Evolutionary conservation across 305 asterid genomes (phyloP).

Genomic region (Lippia alba): DNA sequence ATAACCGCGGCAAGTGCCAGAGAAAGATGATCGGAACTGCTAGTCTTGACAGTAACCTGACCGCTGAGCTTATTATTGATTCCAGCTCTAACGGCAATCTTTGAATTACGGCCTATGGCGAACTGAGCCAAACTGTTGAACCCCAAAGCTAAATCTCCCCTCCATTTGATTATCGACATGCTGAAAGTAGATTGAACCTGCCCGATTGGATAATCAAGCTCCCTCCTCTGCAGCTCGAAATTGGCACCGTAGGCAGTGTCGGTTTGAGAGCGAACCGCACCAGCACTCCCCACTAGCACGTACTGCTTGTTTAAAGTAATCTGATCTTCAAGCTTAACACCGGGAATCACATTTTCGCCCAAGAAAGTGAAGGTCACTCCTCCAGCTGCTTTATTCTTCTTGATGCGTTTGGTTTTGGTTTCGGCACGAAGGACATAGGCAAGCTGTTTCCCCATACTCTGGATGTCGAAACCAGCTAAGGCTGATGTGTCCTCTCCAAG

Average conservation of each 20-base stretch:
- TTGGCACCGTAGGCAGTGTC: conserved; percentile 92
- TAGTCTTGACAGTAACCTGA: conserved; percentile 83
- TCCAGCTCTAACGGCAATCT: conserved; percentile 91
- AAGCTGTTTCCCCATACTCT: conserved; percentile 88
- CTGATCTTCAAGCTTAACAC: conserved; percentile 80
- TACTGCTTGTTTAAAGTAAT: conserved; percentile 71
- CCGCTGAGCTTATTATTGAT: conserved; percentile 92
- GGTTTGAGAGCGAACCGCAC: conserved; percentile 68
- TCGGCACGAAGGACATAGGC: conserved; percentile 85
- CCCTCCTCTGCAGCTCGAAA: conserved; percentile 82
- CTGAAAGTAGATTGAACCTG: conserved; percentile 88
- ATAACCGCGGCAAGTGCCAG: conserved; percentile 79
- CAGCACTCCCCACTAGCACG: conserved; percentile 78
- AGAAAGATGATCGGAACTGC: conserved; percentile 88
- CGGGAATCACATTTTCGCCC: conserved; percentile 85
- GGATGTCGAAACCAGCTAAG: conserved; percentile 92
- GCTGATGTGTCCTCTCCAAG: conserved; percentile 73
- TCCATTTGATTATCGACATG: conserved; percentile 82
- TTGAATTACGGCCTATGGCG: conserved; percentile 70
- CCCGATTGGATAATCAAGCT: conserved; percentile 81
- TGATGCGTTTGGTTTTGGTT: conserved; percentile 66
- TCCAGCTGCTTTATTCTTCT: conserved; percentile 70
- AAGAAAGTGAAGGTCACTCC: conserved; percentile 75
- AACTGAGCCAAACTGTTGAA: conserved; percentile 81
- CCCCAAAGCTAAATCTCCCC: conserved; percentile 88